Percentiles rank a stretch among this genome's conserved stretches.
phyloP scores from a whole-genome alignment of 2,329 filamentous ascomycete species.

The Aspergillus candidus region DNA sequence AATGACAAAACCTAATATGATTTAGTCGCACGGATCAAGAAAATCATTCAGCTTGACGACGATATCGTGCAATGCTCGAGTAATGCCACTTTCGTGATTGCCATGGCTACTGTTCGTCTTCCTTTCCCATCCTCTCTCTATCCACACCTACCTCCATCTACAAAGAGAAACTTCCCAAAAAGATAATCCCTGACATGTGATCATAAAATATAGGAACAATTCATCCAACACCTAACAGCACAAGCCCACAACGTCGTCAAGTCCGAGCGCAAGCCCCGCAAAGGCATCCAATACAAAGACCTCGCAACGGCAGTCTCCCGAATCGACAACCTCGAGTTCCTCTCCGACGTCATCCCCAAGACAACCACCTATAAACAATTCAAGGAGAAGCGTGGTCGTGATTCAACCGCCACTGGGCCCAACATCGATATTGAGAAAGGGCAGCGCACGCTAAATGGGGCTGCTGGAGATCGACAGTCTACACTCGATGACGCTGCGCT shows the following conservation, averaged over 20 bases:
- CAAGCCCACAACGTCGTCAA: constrained; percentile 85
- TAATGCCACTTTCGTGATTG: constrained; percentile 90
- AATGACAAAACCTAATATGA: no score
- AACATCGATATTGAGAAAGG: constrained; percentile 31
- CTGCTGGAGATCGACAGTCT: constrained; percentile 3
- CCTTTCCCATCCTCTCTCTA: neutral
- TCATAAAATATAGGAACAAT: constrained; percentile 65
- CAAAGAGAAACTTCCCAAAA: neutral
- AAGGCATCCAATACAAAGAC: constrained; percentile 95
- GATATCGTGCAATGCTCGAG: constrained; percentile 83
- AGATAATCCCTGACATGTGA: constrained; percentile 6
- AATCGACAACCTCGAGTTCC: constrained; percentile 90
- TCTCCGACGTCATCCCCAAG: constrained; percentile 82
- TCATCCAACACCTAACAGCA: constrained; percentile 83
- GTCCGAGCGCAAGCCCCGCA: constrained; percentile 81
- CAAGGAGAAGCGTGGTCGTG: constrained; percentile 55
- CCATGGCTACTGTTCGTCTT: constrained; percentile 68
- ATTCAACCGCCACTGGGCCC: constrained; percentile 18
- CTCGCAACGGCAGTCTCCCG: constrained; percentile 80
- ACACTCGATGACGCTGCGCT: constrained; percentile 7
- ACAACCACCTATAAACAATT: constrained; percentile 75
- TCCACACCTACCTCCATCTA: neutral
- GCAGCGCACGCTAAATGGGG: constrained; percentile 33
- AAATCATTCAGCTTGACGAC: constrained; percentile 83
- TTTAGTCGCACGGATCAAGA: constrained; percentile 87